These are phyloP conservation scores for Daldinia grandis DNA, from an alignment of 495 filamentous ascomycete species.

Conservation along the genomic window DNA sequence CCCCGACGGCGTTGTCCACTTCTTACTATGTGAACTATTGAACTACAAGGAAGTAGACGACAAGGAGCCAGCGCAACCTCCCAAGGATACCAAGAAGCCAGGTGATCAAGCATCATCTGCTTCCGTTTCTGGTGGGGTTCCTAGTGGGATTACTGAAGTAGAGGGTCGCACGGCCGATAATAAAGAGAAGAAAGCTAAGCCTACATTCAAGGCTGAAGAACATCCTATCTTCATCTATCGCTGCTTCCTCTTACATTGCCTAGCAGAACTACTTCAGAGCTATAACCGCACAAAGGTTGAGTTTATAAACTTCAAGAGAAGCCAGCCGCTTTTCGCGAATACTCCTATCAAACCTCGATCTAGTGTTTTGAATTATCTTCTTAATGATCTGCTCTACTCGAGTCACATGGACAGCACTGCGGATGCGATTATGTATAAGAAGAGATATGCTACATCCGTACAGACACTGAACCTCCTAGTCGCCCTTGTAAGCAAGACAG, in stretches of 20 bases:
- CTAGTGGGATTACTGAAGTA: constrained; percentile 37
- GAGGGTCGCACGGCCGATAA: constrained; percentile 46
- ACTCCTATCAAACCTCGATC: constrained; percentile 95
- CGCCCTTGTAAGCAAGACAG: constrained; percentile 85
- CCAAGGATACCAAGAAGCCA: constrained; percentile 59
- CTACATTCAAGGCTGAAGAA: constrained; percentile 86
- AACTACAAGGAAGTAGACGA: constrained; percentile 93
- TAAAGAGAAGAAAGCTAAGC: constrained; percentile 77
- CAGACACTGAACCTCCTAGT: constrained; percentile 88
- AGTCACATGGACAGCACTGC: constrained; percentile 73
- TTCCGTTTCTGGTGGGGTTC: constrained; percentile 27
- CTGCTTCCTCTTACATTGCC: constrained; percentile 91
- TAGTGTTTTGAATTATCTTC: constrained; percentile 89
- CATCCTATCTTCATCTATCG: constrained; percentile 96
- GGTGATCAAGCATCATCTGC: constrained; percentile 48
- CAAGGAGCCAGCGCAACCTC: constrained; percentile 64
- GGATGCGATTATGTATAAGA: constrained; percentile 79
- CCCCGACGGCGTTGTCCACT: constrained; percentile 95
- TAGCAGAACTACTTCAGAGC: constrained; percentile 90
- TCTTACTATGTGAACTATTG: constrained; percentile 90
- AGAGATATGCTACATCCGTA: constrained; percentile 80
- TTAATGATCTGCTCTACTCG: constrained; percentile 83
- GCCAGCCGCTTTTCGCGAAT: constrained; percentile 76
- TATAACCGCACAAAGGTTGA: constrained; percentile 96
- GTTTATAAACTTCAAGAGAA: constrained; percentile 97